Evolutionary conservation across 78 protist genomes (phyloP).

Genomic region (Dictyostelium brefeldianum): DNA sequence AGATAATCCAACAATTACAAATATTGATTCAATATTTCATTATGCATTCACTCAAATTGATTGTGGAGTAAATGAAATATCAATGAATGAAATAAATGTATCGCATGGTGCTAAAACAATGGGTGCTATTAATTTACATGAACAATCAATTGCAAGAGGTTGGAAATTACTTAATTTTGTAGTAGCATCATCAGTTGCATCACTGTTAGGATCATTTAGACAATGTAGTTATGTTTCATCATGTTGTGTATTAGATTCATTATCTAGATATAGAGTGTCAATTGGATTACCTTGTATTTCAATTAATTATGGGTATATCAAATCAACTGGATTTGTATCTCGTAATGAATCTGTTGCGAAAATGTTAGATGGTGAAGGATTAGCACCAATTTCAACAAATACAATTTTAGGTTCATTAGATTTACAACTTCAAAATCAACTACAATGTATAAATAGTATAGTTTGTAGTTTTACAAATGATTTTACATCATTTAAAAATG

Average conservation of each 20-base stretch:
- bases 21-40: constrained; percentile 63
- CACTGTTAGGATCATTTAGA: constrained; percentile 44
- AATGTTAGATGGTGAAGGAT: constrained; percentile 1
- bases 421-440: neutral
- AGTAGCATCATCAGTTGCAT: constrained; percentile 63
- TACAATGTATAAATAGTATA: neutral
- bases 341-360: constrained; percentile 21
- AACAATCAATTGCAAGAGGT: neutral
- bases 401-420: constrained; percentile 25
- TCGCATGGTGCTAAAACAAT: constrained; percentile 67
- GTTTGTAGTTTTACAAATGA: neutral
- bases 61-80: neutral
- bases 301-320: constrained; percentile 74
- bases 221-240: constrained; percentile 86
- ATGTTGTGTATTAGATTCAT: constrained; percentile 79
- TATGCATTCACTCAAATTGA: constrained; percentile 49
- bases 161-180: constrained; percentile 47
- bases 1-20: neutral
- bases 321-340: constrained; percentile 34
- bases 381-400: neutral
- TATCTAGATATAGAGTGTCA: constrained; percentile 48
- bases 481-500: neutral
- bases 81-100: neutral
- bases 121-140: constrained; percentile 85
- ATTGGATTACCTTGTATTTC: constrained; percentile 46